Evolutionary conservation across 75 land plant genomes (phyloP), one percentile per base, ranked within the genome.

Genomic region (Pinus tabuliformis): DNA sequence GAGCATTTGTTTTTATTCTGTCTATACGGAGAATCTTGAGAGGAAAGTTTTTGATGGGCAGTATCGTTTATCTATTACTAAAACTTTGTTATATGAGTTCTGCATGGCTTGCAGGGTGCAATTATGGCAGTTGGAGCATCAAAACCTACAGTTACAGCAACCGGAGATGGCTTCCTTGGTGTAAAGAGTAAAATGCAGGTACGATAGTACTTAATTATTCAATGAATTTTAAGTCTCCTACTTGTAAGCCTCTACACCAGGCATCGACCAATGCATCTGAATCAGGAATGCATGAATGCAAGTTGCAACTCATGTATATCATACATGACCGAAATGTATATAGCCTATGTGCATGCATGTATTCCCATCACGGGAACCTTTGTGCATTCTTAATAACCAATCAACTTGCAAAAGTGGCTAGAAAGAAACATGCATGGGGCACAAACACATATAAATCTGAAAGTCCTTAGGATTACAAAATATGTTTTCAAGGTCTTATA

Each of bases 51-150:
- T 26, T 24, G 64, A 62, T 17, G 11, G 26, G 11, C 26, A 17
- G 9, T n/a, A 52, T 56, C 8, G 20, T 56, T 33, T 52, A 57
- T 26, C n/a, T 21, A 57, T 56, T 26, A 17, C 5, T 56, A 21
- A 37, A 73, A 57, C 58, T 24, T 26, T 24, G 45, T 39, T 61
- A 15, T 24, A 58, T 39, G 77, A 22, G 24, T 37, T 74, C 14
- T 52, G 57, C 57, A 54, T 79, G 33, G 57, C 80, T 49, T 64
- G 58, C 83, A 97, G 99, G 99, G 99, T 57, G 99, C 99, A 56
- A 97, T 97, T 64, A 97, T 97, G 99, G 99, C 99, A 57, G 95
- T 97, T 74, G 99, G 99, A 75, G 93, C 92, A 21, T 92, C 99
- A 80, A 87, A 89, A 77, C 98, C 93, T 39, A 90, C 98, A 57